Percentiles rank a stretch among this genome's conserved stretches.
Evolutionary conservation across 495 filamentous ascomycete species (phyloP).

Genomic region (Glonium stellatum): DNA sequence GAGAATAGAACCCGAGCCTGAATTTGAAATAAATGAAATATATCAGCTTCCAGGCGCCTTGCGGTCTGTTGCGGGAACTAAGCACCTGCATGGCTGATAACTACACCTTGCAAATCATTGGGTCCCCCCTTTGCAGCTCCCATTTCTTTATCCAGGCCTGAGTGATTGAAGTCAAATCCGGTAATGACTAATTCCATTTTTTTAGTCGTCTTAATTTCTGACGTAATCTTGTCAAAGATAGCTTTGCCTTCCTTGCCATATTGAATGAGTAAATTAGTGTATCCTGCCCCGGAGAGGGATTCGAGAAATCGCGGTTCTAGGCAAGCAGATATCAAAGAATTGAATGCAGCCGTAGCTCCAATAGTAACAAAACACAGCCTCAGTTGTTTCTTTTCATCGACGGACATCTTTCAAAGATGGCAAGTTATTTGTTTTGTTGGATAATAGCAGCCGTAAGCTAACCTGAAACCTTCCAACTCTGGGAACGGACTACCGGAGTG

Average conservation of each 20-base stretch:
- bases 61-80: background rate
- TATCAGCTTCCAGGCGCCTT: background rate
- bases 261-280: constrained; percentile 64
- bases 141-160: constrained; percentile 54
- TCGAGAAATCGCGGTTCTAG: constrained; percentile 54
- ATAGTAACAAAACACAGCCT: constrained; percentile 72
- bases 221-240: constrained; percentile 37
- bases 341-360: constrained; percentile 84
- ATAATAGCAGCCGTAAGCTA: background rate
- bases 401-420: background rate
- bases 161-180: constrained; percentile 58
- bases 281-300: constrained; percentile 47
- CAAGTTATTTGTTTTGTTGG: background rate
- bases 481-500: background rate
- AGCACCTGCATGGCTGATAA: constrained; percentile 84
- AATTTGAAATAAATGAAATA: background rate
- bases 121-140: constrained; percentile 38
- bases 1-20: constrained; percentile 85
- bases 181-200: constrained; percentile 43
- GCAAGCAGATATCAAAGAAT: constrained; percentile 58
- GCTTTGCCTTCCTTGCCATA: constrained; percentile 58
- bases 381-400: background rate
- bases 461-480: background rate
- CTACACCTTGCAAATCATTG: constrained; percentile 47
- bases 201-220: background rate